These are phyloP conservation scores for Clohesyomyces aquaticus DNA, from an alignment of 495 filamentous ascomycete genomes.

Conservation along the genomic window DNA sequence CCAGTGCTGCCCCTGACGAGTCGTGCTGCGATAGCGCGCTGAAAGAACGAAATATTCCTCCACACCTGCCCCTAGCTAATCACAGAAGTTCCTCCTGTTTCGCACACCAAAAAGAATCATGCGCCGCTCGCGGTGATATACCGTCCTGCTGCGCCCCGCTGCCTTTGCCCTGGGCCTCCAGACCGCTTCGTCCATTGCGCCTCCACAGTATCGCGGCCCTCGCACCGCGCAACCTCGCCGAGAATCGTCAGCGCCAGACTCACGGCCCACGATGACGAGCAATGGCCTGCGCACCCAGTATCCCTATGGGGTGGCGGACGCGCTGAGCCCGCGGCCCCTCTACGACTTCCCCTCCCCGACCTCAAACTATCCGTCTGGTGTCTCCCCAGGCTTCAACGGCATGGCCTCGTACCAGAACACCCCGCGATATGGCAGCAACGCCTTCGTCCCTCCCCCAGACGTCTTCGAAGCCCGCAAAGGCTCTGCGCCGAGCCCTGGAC, in stretches of 20 bases:
- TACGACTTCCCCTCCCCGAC: constrained; percentile 40
- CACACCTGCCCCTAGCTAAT: constrained; percentile 2
- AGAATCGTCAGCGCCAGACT: background rate
- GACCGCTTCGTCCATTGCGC: constrained; percentile 16
- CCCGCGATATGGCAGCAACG: constrained; percentile 33
- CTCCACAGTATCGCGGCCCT: constrained; percentile 10
- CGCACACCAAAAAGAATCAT: constrained; percentile 10
- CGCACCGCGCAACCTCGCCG: constrained; percentile 8
- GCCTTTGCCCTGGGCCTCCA: constrained; percentile 3
- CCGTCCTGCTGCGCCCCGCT: constrained; percentile 20
- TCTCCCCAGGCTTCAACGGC: constrained; percentile 29
- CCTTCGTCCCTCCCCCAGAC: constrained; percentile 37
- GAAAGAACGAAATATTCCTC: constrained; percentile 9
- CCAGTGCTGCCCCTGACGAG: background rate
- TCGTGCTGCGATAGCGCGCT: background rate
- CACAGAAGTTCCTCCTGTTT: background rate
- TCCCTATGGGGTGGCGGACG: constrained; percentile 21
- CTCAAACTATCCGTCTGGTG: constrained; percentile 40
- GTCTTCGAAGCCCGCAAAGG: constrained; percentile 34
- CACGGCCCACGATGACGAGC: constrained; percentile 30
- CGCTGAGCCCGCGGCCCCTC: constrained; percentile 31
- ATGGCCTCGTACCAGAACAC: constrained; percentile 32
- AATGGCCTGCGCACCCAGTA: constrained; percentile 37
- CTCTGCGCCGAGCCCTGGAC: constrained; percentile 7
- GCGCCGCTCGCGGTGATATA: constrained; percentile 27